A percentile compares a stretch with the other conserved stretches of the same genome.
Evolutionary conservation across 2,329 filamentous ascomycete species (phyloP).

Genomic region (Paracorniculantispora psalliotae): DNA sequence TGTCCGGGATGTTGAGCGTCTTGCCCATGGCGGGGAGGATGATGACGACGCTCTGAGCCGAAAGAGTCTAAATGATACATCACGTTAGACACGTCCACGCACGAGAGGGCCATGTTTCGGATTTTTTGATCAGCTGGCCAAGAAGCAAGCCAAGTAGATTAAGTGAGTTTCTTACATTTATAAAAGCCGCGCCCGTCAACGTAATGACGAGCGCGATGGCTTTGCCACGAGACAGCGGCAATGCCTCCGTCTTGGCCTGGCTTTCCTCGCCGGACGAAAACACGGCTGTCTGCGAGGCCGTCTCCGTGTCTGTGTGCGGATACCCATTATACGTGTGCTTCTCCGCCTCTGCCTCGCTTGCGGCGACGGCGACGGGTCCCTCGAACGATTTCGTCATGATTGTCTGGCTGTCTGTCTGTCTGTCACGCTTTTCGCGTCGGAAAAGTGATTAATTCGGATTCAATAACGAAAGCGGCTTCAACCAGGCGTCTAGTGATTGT

Average conservation of each 20-base stretch:
- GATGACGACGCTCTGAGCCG: conserved; percentile 55
- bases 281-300: neutral
- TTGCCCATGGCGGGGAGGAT: conserved; percentile 57
- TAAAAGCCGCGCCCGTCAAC: conserved; percentile 50
- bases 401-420: neutral
- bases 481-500: neutral
- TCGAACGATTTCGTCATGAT: neutral
- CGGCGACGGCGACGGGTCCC: neutral
- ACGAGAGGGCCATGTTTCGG: neutral
- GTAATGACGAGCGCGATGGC: conserved; percentile 52
- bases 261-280: neutral
- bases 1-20: conserved; percentile 51
- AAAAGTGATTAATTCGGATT: too few species aligned
- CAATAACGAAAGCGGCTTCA: neutral
- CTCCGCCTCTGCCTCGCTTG: neutral
- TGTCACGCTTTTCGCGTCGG: neutral
- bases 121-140: conserved; percentile 13
- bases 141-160: neutral
- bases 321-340: neutral
- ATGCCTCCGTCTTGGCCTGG: conserved; percentile 18
- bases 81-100: neutral
- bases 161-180: conserved; percentile 39
- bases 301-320: neutral
- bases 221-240: conserved; percentile 44
- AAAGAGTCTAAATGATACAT: conserved; percentile 41